These are phyloP conservation scores for Rhizodiscina lignyota DNA, from an alignment of 495 filamentous ascomycete species.

Conservation along the genomic window DNA sequence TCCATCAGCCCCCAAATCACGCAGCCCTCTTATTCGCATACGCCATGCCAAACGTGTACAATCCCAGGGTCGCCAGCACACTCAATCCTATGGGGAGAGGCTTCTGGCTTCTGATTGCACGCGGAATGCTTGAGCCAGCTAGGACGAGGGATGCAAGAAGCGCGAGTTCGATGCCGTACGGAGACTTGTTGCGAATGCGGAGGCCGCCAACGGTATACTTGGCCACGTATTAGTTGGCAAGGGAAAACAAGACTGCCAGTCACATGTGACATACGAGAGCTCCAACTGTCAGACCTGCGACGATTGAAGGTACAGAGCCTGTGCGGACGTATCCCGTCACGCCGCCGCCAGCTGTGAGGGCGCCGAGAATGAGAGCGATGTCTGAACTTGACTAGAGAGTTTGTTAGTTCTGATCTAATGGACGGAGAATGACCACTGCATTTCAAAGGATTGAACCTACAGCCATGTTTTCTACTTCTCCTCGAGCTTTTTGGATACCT, in stretches of 20 bases:
- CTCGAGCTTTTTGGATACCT: too few relatives aligned
- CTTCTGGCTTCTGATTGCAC: slow-evolving; percentile 64
- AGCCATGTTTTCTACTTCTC: too few relatives aligned
- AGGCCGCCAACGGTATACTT: slow-evolving; percentile 54
- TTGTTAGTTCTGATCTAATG: slow-evolving; percentile 1
- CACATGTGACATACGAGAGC: slow-evolving; percentile 28
- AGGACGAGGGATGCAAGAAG: slow-evolving; percentile 63
- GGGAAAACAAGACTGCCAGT: too few relatives aligned
- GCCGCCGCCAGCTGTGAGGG: slow-evolving; percentile 73
- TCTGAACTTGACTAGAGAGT: slow-evolving; percentile 24
- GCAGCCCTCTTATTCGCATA: slow-evolving; percentile 12
- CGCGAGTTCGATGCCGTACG: slow-evolving; percentile 28
- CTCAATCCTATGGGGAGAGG: slow-evolving; percentile 60
- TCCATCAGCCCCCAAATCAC: neutral
- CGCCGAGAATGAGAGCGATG: slow-evolving; percentile 59
- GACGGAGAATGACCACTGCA: too few relatives aligned
- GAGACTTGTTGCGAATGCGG: slow-evolving; percentile 37
- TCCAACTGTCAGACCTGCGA: slow-evolving; percentile 70
- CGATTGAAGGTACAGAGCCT: slow-evolving; percentile 69
- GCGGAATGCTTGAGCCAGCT: slow-evolving; percentile 64
- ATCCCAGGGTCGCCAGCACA: slow-evolving; percentile 39
- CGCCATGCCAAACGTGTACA: slow-evolving; percentile 43
- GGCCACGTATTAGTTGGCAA: neutral
- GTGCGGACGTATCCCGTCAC: slow-evolving; percentile 70
- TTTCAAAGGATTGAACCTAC: too few relatives aligned